These are phyloP conservation scores for Hansfordia pulvinata DNA, from an alignment of 2,329 filamentous ascomycete species.

Conservation along the genomic window DNA sequence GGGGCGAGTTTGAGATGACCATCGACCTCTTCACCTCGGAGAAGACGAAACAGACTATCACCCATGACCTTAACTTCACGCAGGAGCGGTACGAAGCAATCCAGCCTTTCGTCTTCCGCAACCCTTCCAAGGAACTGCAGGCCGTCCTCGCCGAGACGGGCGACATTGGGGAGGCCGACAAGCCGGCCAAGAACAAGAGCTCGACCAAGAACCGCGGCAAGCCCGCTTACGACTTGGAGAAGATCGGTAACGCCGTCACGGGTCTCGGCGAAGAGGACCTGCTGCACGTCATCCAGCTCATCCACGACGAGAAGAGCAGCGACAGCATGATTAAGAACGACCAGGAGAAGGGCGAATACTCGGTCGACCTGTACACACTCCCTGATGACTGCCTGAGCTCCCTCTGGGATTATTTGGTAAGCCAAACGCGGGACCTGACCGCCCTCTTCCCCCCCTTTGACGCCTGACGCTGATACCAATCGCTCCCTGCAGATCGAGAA, in stretches of 20 bases:
- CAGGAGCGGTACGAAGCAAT: conserved; percentile 69
- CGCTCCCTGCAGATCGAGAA: no score
- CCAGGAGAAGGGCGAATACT: conserved; percentile 93
- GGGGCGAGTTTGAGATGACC: conserved; percentile 95
- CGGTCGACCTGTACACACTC: conserved; percentile 95
- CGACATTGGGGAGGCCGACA: conserved; percentile 67
- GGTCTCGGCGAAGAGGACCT: conserved; percentile 88
- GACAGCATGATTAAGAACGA: conserved; percentile 97
- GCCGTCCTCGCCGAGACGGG: conserved; percentile 71
- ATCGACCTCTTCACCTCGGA: conserved; percentile 74
- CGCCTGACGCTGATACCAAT: no score
- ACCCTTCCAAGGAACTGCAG: conserved; percentile 78
- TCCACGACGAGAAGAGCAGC: conserved; percentile 89
- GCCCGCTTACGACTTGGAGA: conserved; percentile 75
- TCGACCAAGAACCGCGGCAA: conserved; percentile 75
- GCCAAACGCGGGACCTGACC: no score
- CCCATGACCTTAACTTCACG: conserved; percentile 87
- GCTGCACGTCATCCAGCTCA: conserved; percentile 90
- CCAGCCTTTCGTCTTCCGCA: conserved; percentile 77
- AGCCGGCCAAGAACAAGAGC: conserved; percentile 43
- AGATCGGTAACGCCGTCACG: conserved; percentile 82
- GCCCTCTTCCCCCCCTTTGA: no score
- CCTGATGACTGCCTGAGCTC: conserved; percentile 80
- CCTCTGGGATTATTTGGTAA: conserved; percentile 77
- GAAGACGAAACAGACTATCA: conserved; percentile 71